Conservation (phyloP, 2,329 filamentous ascomycete species). For the Myriosclerotinia scirpicola region DNA sequence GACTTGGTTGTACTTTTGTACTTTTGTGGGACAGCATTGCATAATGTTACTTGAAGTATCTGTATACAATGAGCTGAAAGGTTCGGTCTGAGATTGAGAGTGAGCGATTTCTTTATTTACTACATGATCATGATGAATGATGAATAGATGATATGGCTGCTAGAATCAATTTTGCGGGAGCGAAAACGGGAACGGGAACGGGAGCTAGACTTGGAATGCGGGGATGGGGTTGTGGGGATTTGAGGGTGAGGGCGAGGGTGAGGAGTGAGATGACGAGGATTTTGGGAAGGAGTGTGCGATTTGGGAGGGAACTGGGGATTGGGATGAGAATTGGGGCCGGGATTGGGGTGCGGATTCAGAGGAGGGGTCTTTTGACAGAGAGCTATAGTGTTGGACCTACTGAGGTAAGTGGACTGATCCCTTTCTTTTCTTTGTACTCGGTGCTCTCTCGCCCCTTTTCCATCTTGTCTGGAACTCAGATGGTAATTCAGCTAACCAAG, state of each 20-base stretch:
- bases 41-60: no score
- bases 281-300: background rate
- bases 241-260: background rate
- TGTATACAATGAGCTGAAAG: background rate
- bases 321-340: background rate
- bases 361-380: conserved; percentile 38
- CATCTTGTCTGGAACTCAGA: no score
- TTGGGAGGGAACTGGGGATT: background rate
- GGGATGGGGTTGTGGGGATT: background rate
- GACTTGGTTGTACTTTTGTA: background rate
- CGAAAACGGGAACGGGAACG: background rate
- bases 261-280: background rate
- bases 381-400: conserved; percentile 41
- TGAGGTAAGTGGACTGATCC: conserved; percentile 36
- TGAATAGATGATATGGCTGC: background rate
- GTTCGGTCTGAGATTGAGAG: background rate
- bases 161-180: background rate
- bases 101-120: background rate
- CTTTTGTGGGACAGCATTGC: no score
- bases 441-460: no score
- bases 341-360: background rate
- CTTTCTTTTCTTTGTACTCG: no score
- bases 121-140: no score
- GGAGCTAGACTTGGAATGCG: background rate
- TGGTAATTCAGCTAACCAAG: background rate